Base-by-base conservation (phyloP, 371 early-diverging fungal species). In the Rhizopus arrhizus region DNA sequence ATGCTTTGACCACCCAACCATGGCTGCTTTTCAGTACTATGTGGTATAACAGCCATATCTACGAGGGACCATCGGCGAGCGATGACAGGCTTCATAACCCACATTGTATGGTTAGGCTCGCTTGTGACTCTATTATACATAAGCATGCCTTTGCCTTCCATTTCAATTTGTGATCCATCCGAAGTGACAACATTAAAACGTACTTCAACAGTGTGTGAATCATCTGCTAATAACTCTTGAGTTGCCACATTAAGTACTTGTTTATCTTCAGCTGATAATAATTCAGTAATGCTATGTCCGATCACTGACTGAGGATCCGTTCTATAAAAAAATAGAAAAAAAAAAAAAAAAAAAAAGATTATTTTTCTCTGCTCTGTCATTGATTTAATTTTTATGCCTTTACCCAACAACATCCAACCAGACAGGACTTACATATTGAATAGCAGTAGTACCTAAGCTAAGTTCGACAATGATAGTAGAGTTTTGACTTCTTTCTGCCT, bases 91-190 rank as follows among this genome's bases (percentile, higher is more conserved):
- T 89, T 84, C 41, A 88, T 79, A 0, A 93, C 91, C 95, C 94
- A 95, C 76, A 96, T 85, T 0, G 91, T 89, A 65, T 91, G 91
- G 41, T 86, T 83, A 0, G 93, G 91, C 34, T 82, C 80, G 13
- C 76, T 82, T 7, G 87, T 85, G 0, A 80, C 72, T 12, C 87
- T 79, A 54, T 91, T 89, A 61, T 90, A 89, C 68, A 91, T 90
- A 33, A 93, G 72, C 92, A 96, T 94, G 0, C 95, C 96, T 66
- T 95, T 92, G 35, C 91, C 95, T 65, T 94, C 91, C 78, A 95
- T 89, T 36, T 85, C 83, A 10, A 86, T 85, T 28, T 81, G 70
- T 34, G 74, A 68, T 3, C 82, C 69, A 3, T 75, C 70, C 40
- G 65, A 63, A 6, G 62, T 79, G 29, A 78, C 69, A 0, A 94